Base-by-base conservation (phyloP, 1,284 basidiomycete species). In the Trichosporon asahii region DNA sequence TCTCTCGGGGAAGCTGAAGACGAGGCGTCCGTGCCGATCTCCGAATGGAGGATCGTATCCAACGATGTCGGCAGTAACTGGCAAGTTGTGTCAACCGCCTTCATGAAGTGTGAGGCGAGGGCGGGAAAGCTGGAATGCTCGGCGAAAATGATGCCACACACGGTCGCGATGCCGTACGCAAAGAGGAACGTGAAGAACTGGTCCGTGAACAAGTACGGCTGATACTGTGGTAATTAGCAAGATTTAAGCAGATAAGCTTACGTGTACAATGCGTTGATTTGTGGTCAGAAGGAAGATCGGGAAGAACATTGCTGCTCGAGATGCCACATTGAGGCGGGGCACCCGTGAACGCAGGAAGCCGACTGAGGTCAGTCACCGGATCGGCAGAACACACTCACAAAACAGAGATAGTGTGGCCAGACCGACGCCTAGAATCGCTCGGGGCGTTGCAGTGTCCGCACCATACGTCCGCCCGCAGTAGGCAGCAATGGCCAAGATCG, bases 291-390 rank as follows among this genome's bases (percentile, higher is more conserved):
- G 64, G 74, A 82, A 84, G 49, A 84, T 80, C 9, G 81, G 77
- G 55, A 80, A 80, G 75, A 84, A 83, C 31, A 83, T 68, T 7
- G 75, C 75, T 14, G 83, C 82, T 21, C 83, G 75, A 3, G 78
- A 77, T 1, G 79, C 77, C 12, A 78, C 77, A 27, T 79, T 81
- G 53, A 84, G 71, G 3, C 77, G 70, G 6, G 81, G 78, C 0
- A 70, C 70, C 29, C 75, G 77, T 66, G 79, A 82, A 14, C 82
- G 70, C 1, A 82, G 66, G 66, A 79, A 78, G 4, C 83, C 83
- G 53, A 76, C 81, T 83, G 49, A 12, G 63, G 18, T 61, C 27
- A 64, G 69, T 31, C 57, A 31, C 18, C 21, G 8, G 15, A 15
- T 29, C 8, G 11, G 68, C n/a, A 5, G 1, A 1, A 6, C 18